Percentiles rank a stretch among this genome's conserved stretches.
Evolutionary conservation across 176 grass and related monocot genomes (phyloP).

Genomic region (Oryza punctata): DNA sequence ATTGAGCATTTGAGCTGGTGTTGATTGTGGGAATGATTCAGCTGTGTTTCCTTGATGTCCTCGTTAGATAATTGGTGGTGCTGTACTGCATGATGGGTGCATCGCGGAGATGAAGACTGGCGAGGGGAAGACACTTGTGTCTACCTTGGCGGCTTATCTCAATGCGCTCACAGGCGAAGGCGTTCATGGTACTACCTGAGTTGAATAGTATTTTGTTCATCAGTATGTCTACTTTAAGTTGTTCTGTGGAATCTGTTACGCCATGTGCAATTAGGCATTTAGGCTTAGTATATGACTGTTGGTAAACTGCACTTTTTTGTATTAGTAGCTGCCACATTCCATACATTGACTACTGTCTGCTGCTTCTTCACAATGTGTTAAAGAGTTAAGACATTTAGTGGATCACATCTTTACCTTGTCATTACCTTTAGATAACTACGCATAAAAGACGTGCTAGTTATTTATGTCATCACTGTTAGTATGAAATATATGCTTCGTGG

Average conservation of each 20-base stretch:
- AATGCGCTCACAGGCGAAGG: constrained; percentile 86
- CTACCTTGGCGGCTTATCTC: constrained; percentile 83
- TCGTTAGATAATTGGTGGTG: constrained; percentile 85
- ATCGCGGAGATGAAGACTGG: constrained; percentile 99
- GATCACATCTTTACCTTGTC: background rate
- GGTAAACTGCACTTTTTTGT: background rate
- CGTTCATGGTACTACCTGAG: constrained; percentile 69
- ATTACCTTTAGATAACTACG: too few relatives aligned
- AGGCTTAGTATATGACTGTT: background rate
- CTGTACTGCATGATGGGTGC: constrained; percentile 95
- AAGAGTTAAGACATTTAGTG: background rate
- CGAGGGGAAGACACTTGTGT: constrained; percentile 90
- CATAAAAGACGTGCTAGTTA: too few relatives aligned
- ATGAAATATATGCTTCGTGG: constrained; percentile 6
- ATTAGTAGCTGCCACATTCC: background rate
- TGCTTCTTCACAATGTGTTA: background rate
- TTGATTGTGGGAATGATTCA: background rate
- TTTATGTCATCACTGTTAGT: background rate
- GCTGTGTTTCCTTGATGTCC: background rate
- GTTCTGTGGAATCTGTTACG: background rate
- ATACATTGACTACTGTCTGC: background rate
- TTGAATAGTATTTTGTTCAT: background rate
- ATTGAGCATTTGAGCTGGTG: background rate
- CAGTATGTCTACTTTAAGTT: background rate
- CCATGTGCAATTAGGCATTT: background rate